Percentiles rank a stretch among this genome's conserved stretches.
Evolutionary conservation across 805 yeast genomes (phyloP).

Genomic region (Lipomyces kockii): DNA sequence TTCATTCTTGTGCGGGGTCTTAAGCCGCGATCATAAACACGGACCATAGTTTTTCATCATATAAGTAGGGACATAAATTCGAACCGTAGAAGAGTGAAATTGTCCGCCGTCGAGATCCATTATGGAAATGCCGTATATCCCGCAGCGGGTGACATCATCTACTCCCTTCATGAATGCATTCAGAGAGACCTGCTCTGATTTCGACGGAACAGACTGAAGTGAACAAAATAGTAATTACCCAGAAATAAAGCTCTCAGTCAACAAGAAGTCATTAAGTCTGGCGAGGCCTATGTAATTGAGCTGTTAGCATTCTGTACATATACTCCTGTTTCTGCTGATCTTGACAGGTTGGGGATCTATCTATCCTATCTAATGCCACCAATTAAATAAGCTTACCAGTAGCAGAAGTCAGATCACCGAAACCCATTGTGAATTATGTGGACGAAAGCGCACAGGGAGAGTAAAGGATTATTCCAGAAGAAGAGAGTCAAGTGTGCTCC

Average conservation of each 20-base stretch:
- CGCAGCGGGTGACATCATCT: background rate
- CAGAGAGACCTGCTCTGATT: background rate
- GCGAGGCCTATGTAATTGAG: conserved; percentile 24
- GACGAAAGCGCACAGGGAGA: background rate
- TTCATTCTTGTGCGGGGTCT: conserved; percentile 90
- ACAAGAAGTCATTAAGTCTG: conserved; percentile 27
- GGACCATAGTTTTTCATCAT: conserved; percentile 80
- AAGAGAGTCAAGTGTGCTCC: background rate
- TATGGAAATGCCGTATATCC: background rate
- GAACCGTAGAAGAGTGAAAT: background rate
- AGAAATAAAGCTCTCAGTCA: conserved; percentile 49
- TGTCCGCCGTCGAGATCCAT: background rate
- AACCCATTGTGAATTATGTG: conserved; percentile 45
- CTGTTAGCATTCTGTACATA: background rate
- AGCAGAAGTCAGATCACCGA: conserved; percentile 52
- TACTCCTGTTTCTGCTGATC: background rate
- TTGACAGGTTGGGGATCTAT: background rate
- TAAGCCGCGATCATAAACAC: conserved; percentile 93
- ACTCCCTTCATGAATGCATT: background rate
- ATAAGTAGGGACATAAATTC: background rate
- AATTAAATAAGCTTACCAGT: conserved; percentile 44
- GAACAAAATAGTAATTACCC: conserved; percentile 68
- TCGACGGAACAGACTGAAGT: background rate
- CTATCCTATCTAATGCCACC: background rate
- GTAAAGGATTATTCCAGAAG: background rate